Evolutionary conservation across 2,329 filamentous ascomycete genomes (phyloP), one percentile per base, ranked within the genome.

Genomic region (Arthroderma sp.): DNA sequence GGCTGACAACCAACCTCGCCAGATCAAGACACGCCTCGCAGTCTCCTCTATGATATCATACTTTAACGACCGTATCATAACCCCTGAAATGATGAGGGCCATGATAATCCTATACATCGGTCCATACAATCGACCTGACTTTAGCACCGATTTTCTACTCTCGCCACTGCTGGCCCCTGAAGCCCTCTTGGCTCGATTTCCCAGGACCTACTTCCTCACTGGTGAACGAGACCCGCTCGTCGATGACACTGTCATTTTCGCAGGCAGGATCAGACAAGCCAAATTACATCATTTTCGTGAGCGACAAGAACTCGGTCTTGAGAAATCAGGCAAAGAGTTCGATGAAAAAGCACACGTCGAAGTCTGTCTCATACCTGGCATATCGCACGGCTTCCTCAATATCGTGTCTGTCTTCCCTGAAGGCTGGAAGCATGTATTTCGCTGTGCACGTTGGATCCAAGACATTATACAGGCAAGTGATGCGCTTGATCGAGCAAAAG

Each of bases 81-180:
- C 86, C 0, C 89, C 91, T 0, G 91, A 98, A 63, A 94, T 96
- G 86, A 95, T 96, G 83, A 83, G 91, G 30, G 86, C 88, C 50
- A 96, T 98, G 88, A 94, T 98, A 52, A 94, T 98, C 52, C 72
- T 98, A 3, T 98, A 98, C 61, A 84, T 98, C 45, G 91, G 91
- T 0, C 87, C 88, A 0, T 84, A 95, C 59, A 85, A 91, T 61
- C 81, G 88, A 1, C 91, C 91, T 0, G 87, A 96, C 59, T 96
- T 98, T 61, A 78, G 78, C 29, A 85, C 84, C 5, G 89, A 98
- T 62, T 95, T 87, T 60, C 75, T 94, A 0, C 76, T 98, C 2
- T 94, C 85, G 0, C 91, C 91, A 0, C 80, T 95, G 1, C 75
- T 95, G 0, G 88, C 91, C 0, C 91, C 91, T 0, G 89, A 95